A percentile compares a stretch with the other conserved stretches of the same genome.
These are phyloP conservation scores for Populus davidiana DNA, from an alignment of 345 rosid genomes.

Conservation along the genomic window DNA sequence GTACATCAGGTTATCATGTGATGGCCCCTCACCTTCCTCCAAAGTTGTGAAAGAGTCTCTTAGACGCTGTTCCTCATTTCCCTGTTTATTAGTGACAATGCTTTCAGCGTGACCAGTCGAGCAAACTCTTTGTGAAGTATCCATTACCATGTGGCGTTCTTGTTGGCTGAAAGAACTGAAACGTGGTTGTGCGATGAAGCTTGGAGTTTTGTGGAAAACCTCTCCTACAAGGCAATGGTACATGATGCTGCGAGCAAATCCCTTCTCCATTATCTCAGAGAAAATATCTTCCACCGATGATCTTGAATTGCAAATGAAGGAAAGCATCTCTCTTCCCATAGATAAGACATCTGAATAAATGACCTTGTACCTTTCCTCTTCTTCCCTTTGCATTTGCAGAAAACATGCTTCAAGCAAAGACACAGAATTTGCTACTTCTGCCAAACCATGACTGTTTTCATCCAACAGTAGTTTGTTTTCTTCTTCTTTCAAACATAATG, in stretches of 20 bases:
- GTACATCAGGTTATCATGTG: constrained; percentile 28
- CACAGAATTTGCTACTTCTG: constrained; percentile 46
- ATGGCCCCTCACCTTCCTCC: constrained; percentile 30
- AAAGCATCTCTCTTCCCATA: constrained; percentile 45
- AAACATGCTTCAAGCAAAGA: constrained; percentile 57
- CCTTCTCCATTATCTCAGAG: constrained; percentile 56
- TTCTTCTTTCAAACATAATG: constrained; percentile 42
- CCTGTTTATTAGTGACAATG: constrained; percentile 19
- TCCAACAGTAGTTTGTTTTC: constrained; percentile 52
- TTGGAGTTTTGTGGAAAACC: constrained; percentile 31
- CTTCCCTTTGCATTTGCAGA: constrained; percentile 55
- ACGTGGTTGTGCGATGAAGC: constrained; percentile 23
- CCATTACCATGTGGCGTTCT: constrained; percentile 15
- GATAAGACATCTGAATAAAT: constrained; percentile 44
- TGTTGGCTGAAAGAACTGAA: constrained; percentile 21
- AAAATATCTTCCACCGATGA: constrained; percentile 53
- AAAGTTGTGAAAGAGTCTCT: constrained; percentile 26
- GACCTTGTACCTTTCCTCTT: constrained; percentile 48
- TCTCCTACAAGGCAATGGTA: constrained; percentile 50
- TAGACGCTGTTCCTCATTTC: constrained; percentile 22
- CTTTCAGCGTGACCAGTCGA: constrained; percentile 15
- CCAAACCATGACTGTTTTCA: constrained; percentile 34
- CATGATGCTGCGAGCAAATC: constrained; percentile 42
- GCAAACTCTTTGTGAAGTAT: constrained; percentile 15
- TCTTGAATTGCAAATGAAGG: constrained; percentile 40